Conservation (phyloP, 768 basidiomycete genomes). For the Rubroboletus pulcherrimus region DNA sequence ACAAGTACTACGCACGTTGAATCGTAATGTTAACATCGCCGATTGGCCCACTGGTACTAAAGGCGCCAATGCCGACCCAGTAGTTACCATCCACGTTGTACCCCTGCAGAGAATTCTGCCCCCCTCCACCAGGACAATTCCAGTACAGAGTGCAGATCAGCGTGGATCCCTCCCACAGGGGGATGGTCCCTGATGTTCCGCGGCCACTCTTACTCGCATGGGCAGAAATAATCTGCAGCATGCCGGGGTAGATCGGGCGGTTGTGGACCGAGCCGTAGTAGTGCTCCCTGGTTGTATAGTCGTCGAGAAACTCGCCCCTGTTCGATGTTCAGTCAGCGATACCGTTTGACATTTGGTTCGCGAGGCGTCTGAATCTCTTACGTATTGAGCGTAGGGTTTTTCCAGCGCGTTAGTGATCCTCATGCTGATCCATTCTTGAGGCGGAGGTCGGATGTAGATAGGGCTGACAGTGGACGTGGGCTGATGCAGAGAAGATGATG, state of each 20-base stretch:
- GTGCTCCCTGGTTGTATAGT: neutral
- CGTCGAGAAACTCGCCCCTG: neutral
- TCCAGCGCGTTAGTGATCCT: neutral
- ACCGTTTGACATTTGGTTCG: neutral
- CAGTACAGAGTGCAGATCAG: neutral
- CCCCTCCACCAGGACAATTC: neutral
- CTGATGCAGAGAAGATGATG: neutral
- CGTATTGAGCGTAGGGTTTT: neutral
- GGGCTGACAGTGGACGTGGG: neutral
- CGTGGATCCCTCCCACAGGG: neutral
- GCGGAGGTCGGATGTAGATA: neutral
- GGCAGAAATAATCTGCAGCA: neutral
- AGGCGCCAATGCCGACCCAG: neutral
- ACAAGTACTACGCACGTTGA: neutral
- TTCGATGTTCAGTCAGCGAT: neutral
- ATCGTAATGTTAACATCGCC: neutral
- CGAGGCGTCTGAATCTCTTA: neutral
- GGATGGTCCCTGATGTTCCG: neutral
- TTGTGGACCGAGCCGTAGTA: neutral
- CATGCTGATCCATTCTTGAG: neutral
- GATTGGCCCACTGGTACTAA: neutral
- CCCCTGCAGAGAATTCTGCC: neutral
- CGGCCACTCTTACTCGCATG: neutral
- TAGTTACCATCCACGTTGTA: neutral
- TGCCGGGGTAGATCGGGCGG: neutral